These are phyloP conservation scores for Amborella trichopoda DNA, from an alignment of 164 flowering plant species.

Conservation along the genomic window DNA sequence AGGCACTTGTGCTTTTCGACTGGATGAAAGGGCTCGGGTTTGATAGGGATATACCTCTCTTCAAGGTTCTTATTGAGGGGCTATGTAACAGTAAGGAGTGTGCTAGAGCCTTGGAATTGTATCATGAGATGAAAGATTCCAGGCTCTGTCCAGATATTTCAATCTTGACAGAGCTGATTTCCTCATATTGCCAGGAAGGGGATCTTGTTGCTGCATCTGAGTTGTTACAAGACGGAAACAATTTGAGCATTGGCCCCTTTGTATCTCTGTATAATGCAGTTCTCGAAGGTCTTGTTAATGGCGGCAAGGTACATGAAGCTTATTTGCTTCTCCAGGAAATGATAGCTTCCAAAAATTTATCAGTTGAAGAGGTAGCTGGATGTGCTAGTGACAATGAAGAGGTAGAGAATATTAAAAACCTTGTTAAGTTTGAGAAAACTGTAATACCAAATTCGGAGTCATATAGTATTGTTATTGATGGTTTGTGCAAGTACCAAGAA, in stretches of 20 bases:
- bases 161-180: slow-evolving; percentile 30
- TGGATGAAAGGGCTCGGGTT: slow-evolving; percentile 52
- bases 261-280: slow-evolving; percentile 32
- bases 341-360: slow-evolving; percentile 15
- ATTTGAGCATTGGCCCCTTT: slow-evolving; percentile 15
- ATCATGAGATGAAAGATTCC: slow-evolving; percentile 39
- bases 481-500: slow-evolving; percentile 35
- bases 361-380: slow-evolving; percentile 5
- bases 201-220: slow-evolving; percentile 13
- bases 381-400: slow-evolving; percentile 5
- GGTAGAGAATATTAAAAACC: slow-evolving; percentile 6
- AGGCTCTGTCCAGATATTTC: slow-evolving; percentile 46
- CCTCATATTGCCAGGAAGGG: slow-evolving; percentile 27
- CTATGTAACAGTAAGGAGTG: slow-evolving; percentile 41
- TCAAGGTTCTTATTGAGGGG: slow-evolving; percentile 64
- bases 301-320: slow-evolving; percentile 40
- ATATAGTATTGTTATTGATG: slow-evolving; percentile 52
- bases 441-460: slow-evolving; percentile 28
- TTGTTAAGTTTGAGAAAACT: slow-evolving; percentile 11
- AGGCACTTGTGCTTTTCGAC: slow-evolving; percentile 47
- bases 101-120: slow-evolving; percentile 43
- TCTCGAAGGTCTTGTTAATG: slow-evolving; percentile 32
- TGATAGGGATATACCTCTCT: slow-evolving; percentile 33
- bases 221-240: slow-evolving; percentile 13
- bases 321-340: slow-evolving; percentile 26